Base-by-base conservation (phyloP, 1,139 yeast species). In the Blastobotrys apis region DNA sequence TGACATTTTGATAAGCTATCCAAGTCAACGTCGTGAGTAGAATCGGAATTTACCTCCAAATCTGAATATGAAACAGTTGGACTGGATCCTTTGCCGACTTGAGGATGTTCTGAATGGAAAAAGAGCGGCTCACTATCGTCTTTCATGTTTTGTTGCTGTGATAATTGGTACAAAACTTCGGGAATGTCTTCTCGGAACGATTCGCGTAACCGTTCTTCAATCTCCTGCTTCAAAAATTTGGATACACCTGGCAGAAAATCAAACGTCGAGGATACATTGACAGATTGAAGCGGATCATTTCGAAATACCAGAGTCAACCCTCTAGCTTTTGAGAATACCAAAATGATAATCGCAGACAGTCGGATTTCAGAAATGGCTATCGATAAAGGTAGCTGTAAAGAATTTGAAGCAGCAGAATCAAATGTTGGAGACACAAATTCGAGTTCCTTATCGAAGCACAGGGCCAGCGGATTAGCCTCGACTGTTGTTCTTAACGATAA, bases 111-210 rank as follows among this genome's bases (percentile, higher is more conserved):
- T 9, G 45, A 27, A 21, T 41, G 49, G 42, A 33, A 41, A 20
- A 22, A 31, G 35, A 38, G 38, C 3, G 40, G 37, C 15, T 35
- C 17, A 12, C 34, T n/a, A 6, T 34, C 42, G 16, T 29, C 37
- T 17, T 29, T 31, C n/a, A n/a, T n/a, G 29, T 36, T 35, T 12
- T 39, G 20, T 5, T 39, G 33, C 40, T 53, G 57, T 32, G 54
- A 54, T 34, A 81, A 71, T 56, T 82, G 79, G 64, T 84, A 86
- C 31, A 84, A 69, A 39, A 83, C 74, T 20, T 84, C 82, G 3
- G 94, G 94, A 41, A 84, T 70, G 40, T 86, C 82, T 59, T 84
- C 94, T 53, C 85, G 69, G 61, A 84, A 82, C 48, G 84, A 68
- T 50, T 82, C 92, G 47, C 85, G 64, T 37, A 84, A 77, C 59